Evolutionary conservation across 192 early-diverging fungal species (phyloP).

Genomic region (Entomortierella lignicola): DNA sequence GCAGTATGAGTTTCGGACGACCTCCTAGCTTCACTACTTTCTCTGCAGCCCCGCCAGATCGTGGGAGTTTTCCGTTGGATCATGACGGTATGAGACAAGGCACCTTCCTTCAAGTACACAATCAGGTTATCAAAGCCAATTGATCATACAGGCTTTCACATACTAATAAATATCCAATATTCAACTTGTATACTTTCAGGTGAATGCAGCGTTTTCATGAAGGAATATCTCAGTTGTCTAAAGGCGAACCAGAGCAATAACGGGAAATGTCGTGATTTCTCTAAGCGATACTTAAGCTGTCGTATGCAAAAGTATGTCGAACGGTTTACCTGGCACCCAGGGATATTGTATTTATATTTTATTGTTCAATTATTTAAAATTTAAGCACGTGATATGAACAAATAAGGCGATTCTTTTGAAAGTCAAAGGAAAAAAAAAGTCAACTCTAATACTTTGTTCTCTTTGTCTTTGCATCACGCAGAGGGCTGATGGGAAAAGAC

Average conservation of each 20-base stretch:
- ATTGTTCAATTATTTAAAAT: no score
- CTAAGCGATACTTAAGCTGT: slow-evolving; percentile 87
- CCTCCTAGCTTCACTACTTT: slow-evolving; percentile 75
- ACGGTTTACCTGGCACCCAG: no score
- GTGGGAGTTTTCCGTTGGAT: slow-evolving; percentile 93
- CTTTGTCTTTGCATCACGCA: slow-evolving; percentile 31
- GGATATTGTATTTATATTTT: no score
- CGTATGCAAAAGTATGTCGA: slow-evolving; percentile 85
- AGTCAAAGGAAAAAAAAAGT: not conserved
- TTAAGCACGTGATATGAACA: no score
- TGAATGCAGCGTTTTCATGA: slow-evolving; percentile 86
- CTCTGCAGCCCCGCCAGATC: slow-evolving; percentile 79
- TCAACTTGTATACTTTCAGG: slow-evolving; percentile 50
- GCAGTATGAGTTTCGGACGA: slow-evolving; percentile 79
- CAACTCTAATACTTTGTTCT: not conserved
- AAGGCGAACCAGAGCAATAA: slow-evolving; percentile 77
- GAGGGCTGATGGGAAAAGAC: slow-evolving; percentile 76
- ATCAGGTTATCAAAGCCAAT: not conserved
- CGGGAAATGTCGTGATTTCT: slow-evolving; percentile 75
- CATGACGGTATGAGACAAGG: slow-evolving; percentile 67
- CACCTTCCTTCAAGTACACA: not conserved
- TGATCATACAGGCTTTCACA: not conserved
- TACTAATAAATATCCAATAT: no score
- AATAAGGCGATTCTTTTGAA: no score
- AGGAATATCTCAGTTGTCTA: slow-evolving; percentile 83